Evolutionary conservation across 2,329 filamentous ascomycete species (phyloP), one percentile per base, ranked within the genome.

Genomic region (Aureobasidium pullulans): DNA sequence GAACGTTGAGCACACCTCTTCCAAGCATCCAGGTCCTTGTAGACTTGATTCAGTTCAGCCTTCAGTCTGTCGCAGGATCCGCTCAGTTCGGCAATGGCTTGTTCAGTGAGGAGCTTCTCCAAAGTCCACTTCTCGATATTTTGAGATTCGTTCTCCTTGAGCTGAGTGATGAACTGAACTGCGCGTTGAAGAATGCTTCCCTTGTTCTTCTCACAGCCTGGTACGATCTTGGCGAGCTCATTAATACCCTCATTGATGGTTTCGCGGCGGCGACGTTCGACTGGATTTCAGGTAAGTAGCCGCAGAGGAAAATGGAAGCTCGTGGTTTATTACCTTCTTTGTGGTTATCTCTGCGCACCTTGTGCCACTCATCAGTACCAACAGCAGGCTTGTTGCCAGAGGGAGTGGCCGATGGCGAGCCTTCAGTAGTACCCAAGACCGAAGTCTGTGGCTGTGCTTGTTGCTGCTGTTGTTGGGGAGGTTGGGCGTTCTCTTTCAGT

Each of bases 241-340:
- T 96, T 97, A 67, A 99, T 99, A 52, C 94, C 94, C 75, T 99
- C 94, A 66, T 99, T 99, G 72, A 99, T 99, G 0, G 94, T 96
- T 75, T 99, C 94, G 64, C 94, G 89, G 46, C 94, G 90, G 61
- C 94, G 90, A 62, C 94, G 90, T 76, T 99, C 94, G 63, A 99
- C 94, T 97, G 62, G 4, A 9, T 9, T 16, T 57, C 15, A 47
- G 23, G 48, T 6, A 23, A 31, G 11, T 9, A 31, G 3, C 13
- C 34, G 10, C 37, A 37, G 9, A 13, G 47, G 19, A 3, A 16
- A 6, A 10, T 7, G 23, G 31, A 15, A 29, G 42, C 63, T 62
- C 64, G 64, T 10, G 4, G 28, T 40, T 8, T 50, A 71, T 82
- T 76, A 94, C 93, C 94, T 81, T 97, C 93, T 83, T 99, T 99